Evolutionary conservation across 768 basidiomycete species (phyloP), one percentile per base, ranked within the genome.

Genomic region (Fomitopsis pulvina): DNA sequence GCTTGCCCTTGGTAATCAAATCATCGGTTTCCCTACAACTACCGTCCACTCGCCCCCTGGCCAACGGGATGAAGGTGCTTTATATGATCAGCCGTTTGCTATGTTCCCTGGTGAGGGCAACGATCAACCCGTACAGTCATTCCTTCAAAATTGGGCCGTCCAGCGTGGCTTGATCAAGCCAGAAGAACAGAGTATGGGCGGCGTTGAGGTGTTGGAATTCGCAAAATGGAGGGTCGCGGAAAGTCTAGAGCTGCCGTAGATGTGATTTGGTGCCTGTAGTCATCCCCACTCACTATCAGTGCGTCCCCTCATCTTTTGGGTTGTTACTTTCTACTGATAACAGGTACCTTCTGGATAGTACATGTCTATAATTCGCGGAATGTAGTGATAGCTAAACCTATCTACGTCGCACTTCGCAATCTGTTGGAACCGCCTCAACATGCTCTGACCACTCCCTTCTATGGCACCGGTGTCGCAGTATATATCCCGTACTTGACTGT

Each of bases 1-100:
- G 56, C 81, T 88, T 21, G 78, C 85, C 2, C 54, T 95, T n/a
- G 86, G 85, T 9, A 77, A 91, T 37, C 93, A 95, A 66, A 83
- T 92, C 45, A 81, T 82, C 20, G 93, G 92, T 2, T 85, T 93
- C 61, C 81, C 87, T 24, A 89, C 89, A 0, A 66, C 67, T 14
- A 71, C 69, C 0, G 69, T 92, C 18, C 66, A 60, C 10, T 54
- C 63, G 5, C 54, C 54, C 1, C 59, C 61, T 4, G 64, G 50
- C 21, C 52, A 44, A 16, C 49, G 53, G 21, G 80, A 82, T 48
- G 68, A 67, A 29, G 77, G 74, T 2, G 78, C 80, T 6, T 65
- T 92, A 41, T 87, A 87, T 60, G 73, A 77, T 24, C 89, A 91
- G 57, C 78, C 79, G 4, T 87, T 91, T 57, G 78, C 81, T 64